phyloP scores from a whole-genome alignment of 108 stramenopile species.

The Discostella stelligeroides region DNA sequence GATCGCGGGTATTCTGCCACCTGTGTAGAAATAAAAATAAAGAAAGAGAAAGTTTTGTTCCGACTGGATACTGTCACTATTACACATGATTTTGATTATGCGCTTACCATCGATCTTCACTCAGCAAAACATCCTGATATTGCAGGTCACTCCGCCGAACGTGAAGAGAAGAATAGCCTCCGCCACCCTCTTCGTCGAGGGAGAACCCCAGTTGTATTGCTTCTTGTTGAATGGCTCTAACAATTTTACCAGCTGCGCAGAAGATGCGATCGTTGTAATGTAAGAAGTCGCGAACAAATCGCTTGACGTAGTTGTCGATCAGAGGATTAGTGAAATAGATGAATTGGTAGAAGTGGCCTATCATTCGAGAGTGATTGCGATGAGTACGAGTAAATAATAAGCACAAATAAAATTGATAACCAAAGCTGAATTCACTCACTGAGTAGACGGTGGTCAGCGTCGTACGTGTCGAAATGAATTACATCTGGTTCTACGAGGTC shows the following conservation, averaged over 20 bases:
- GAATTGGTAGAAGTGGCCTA: slow-evolving; percentile 79
- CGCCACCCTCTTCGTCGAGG: slow-evolving; percentile 71
- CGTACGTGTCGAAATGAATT: slow-evolving; percentile 72
- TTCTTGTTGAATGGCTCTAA: slow-evolving; percentile 75
- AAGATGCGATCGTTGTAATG: slow-evolving; percentile 88
- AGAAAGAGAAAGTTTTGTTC: background rate
- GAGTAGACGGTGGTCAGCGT: slow-evolving; percentile 67
- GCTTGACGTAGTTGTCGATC: slow-evolving; percentile 72
- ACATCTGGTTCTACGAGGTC: slow-evolving; percentile 42
- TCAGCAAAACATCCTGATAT: slow-evolving; percentile 76
- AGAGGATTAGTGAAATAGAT: slow-evolving; percentile 76
- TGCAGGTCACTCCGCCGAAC: slow-evolving; percentile 87
- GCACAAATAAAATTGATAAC: too few species aligned
- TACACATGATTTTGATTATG: slow-evolving; percentile 54
- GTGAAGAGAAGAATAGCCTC: slow-evolving; percentile 83
- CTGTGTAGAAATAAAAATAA: slow-evolving; percentile 1
- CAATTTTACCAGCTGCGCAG: slow-evolving; percentile 90
- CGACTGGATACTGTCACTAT: too few species aligned
- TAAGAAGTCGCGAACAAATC: slow-evolving; percentile 85
- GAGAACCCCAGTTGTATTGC: slow-evolving; percentile 51
- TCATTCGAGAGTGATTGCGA: background rate
- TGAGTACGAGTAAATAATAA: background rate
- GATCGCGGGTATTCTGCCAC: slow-evolving; percentile 59
- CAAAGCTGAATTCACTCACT: slow-evolving; percentile 19
- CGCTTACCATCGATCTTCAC: slow-evolving; percentile 72